These are phyloP conservation scores for Penstemon davidsonii DNA, from an alignment of 257 asterid species.

Conservation along the genomic window DNA sequence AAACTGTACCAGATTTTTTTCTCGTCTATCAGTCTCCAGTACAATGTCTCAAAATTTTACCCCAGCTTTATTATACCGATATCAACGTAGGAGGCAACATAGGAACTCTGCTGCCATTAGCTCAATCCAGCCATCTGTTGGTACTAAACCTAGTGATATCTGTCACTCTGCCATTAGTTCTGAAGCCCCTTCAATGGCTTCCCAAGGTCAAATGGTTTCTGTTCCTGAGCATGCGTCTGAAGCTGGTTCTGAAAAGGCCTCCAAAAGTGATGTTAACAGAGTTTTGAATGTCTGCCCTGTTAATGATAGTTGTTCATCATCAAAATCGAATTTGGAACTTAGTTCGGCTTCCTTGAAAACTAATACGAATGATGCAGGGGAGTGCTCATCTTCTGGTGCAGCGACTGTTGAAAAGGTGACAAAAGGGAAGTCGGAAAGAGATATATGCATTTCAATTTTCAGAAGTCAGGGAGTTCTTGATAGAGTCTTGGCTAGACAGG, in stretches of 20 bases:
- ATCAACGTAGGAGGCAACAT: conserved; percentile 41
- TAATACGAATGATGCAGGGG: conserved; percentile 44
- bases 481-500: conserved; percentile 26
- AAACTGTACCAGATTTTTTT: conserved; percentile 27
- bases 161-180: conserved; percentile 45
- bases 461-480: conserved; percentile 59
- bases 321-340: conserved; percentile 46
- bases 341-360: conserved; percentile 39
- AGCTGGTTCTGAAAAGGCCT: conserved; percentile 45
- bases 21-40: conserved; percentile 39
- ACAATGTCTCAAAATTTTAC: conserved; percentile 40
- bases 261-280: conserved; percentile 38
- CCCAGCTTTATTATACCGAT: conserved; percentile 42
- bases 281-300: conserved; percentile 36
- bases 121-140: conserved; percentile 32
- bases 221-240: conserved; percentile 37
- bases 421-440: conserved; percentile 61
- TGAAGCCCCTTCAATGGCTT: conserved; percentile 43
- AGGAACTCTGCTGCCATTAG: conserved; percentile 29
- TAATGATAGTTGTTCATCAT: conserved; percentile 61
- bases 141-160: conserved; percentile 36
- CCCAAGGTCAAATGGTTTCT: conserved; percentile 36
- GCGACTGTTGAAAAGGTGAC: conserved; percentile 35
- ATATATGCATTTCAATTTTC: conserved; percentile 61
- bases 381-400: conserved; percentile 60